Conservation (phyloP, 306 rosid genomes). For the Glycine soja region DNA sequence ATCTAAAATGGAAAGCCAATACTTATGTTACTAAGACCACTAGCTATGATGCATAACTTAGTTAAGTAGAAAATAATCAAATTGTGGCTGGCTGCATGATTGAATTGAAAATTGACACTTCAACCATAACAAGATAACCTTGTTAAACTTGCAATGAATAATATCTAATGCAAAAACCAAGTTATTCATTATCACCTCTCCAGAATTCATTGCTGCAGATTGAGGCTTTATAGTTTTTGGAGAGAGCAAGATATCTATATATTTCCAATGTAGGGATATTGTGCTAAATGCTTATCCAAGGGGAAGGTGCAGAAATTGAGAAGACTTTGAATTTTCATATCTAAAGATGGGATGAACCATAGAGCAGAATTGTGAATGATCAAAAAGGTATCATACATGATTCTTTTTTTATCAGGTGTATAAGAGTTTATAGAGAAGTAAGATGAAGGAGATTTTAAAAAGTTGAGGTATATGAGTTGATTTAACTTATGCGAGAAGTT, state of each 20-base stretch:
- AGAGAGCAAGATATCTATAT: not conserved
- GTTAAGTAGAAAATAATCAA: not conserved
- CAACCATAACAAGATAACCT: not conserved
- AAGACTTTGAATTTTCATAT: not conserved
- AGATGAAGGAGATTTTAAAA: not conserved
- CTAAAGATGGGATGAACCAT: not conserved
- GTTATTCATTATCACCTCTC: not conserved
- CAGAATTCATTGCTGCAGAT: not conserved
- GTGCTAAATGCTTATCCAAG: not conserved
- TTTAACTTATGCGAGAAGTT: not conserved
- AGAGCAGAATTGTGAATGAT: not conserved
- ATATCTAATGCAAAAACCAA: conserved; percentile 1
- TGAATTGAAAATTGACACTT: conserved; percentile 15
- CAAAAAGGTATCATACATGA: not conserved
- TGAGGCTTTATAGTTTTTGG: not conserved
- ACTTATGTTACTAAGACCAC: not conserved
- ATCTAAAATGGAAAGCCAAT: not conserved
- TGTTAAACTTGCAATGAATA: conserved; percentile 5
- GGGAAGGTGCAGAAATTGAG: not conserved
- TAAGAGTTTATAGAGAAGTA: not conserved
- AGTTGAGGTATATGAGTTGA: not conserved
- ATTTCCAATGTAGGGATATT: not conserved
- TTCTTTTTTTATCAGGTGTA: not conserved
- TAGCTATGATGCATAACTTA: conserved; percentile 1
- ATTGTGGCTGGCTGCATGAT: not conserved